phyloP scores from a whole-genome alignment of 306 rosid species.

The Alnus glutinosa region DNA sequence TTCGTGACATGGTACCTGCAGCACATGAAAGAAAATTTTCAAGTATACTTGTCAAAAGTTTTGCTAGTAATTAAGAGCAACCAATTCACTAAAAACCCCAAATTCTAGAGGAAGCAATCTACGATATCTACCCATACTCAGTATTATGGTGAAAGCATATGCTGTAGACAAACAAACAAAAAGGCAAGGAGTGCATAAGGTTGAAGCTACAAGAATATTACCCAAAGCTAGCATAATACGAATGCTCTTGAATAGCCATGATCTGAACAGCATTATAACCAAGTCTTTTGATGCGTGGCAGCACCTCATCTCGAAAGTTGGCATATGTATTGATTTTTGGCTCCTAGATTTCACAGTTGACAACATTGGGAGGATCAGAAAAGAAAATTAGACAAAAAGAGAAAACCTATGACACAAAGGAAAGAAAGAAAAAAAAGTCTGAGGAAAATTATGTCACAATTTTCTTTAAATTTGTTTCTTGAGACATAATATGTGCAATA shows the following conservation, averaged over 20 bases:
- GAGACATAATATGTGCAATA: neutral
- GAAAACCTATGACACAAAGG: neutral
- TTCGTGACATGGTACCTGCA: slow-evolving; percentile 96
- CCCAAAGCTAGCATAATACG: slow-evolving; percentile 99
- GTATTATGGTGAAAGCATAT: neutral
- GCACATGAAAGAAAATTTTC: slow-evolving; percentile 12
- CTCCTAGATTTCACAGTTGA: slow-evolving; percentile 55
- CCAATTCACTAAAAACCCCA: neutral
- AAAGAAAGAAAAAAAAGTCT: neutral
- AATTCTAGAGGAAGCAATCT: neutral
- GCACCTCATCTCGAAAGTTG: slow-evolving; percentile 85
- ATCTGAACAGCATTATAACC: slow-evolving; percentile 99
- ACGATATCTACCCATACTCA: too few species aligned
- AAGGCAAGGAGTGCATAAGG: slow-evolving; percentile 9
- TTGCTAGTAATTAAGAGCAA: neutral
- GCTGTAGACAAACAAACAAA: neutral
- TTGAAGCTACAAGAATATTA: slow-evolving; percentile 35
- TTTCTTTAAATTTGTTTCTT: neutral
- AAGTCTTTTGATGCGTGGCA: slow-evolving; percentile 74
- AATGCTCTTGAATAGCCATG: slow-evolving; percentile 99
- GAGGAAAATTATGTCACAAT: neutral
- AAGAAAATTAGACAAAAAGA: neutral
- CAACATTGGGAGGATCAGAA: neutral
- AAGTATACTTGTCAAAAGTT: neutral
- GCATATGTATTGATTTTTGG: slow-evolving; percentile 78